These are phyloP conservation scores for Chalara sp. DNA, from an alignment of 2,329 filamentous ascomycete genomes.

Conservation along the genomic window DNA sequence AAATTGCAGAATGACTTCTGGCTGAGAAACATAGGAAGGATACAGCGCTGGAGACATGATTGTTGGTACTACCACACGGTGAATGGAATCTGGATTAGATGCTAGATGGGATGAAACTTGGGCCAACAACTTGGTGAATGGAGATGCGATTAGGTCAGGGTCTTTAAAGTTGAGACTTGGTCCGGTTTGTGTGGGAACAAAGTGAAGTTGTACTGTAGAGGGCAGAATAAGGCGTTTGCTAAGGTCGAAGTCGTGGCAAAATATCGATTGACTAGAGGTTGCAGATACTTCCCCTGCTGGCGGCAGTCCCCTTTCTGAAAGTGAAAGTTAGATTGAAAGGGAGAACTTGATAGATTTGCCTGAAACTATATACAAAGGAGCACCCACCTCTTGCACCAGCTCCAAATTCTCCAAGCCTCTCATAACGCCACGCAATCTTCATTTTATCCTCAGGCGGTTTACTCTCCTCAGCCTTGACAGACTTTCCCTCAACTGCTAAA, in stretches of 20 bases:
- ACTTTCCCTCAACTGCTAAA: slow-evolving; percentile 44
- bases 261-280: slow-evolving; percentile 30
- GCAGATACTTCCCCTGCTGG: slow-evolving; percentile 5
- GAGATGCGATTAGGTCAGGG: slow-evolving; percentile 34
- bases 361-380: slow-evolving; percentile 43
- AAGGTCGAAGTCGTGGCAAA: slow-evolving; percentile 70
- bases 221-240: slow-evolving; percentile 56
- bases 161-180: slow-evolving; percentile 21
- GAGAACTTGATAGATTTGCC: not conserved
- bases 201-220: slow-evolving; percentile 42
- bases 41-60: slow-evolving; percentile 85
- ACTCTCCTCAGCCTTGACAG: slow-evolving; percentile 30
- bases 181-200: slow-evolving; percentile 36
- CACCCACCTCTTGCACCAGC: slow-evolving; percentile 39
- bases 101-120: slow-evolving; percentile 49
- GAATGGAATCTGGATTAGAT: slow-evolving; percentile 55
- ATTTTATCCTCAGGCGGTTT: slow-evolving; percentile 61
- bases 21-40: slow-evolving; percentile 59
- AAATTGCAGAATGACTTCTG: slow-evolving; percentile 70
- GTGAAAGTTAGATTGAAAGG: slow-evolving; percentile 13
- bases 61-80: slow-evolving; percentile 78
- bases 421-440: slow-evolving; percentile 99
- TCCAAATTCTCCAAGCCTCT: slow-evolving; percentile 68
- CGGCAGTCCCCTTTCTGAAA: slow-evolving; percentile 8
- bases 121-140: slow-evolving; percentile 59